Base-by-base conservation (phyloP, 768 basidiomycete species). In the Lentinus brumalis region DNA sequence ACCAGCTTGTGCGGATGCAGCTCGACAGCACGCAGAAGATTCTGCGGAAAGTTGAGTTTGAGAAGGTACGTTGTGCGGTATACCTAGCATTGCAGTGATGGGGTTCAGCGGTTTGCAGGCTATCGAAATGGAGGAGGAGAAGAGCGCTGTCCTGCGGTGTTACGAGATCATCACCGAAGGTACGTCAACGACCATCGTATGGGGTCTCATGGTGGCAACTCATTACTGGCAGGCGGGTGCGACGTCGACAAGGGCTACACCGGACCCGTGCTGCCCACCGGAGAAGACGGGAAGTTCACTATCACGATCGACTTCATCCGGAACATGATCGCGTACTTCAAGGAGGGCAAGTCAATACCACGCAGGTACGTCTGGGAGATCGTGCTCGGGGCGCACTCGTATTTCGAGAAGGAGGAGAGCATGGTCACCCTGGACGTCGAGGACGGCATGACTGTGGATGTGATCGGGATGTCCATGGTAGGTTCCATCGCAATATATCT, bases 391-490 rank as follows among this genome's bases (percentile, higher is more conserved):
- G 94, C 92, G 62, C 83, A 91, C 71, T 81, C 84, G 18, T 78
- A 84, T 18, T 88, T 98, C 68, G 78, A 79, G 15, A 83, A 87
- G 67, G 93, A 95, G 69, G 86, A 89, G 61, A 94, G 87, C 64
- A 66, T 99, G 69, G 92, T 96, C 15, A 83, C 89, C 53, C 81
- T 96, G 26, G 75, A 81, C 52, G 74, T 99, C 26, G 80, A 82
- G 30, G 87, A 94, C 14, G 95, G 89, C 0, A 79, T 87, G 56
- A 94, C 88, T 0, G 86, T 89, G 70, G 95, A 98, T 75, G 88
- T 99, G 57, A 95, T 99, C 66, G 97, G 97, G 96, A 98, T 74
- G 92, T 95, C 12, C 95, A 97, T 74, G 94, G 94, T 91, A 64
- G 44, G 78, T 56, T 39, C 30, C 50, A 16, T 8, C 7, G 15